Evolutionary conservation across 371 early-diverging fungal genomes (phyloP), one percentile per base, ranked within the genome.

Genomic region (Mucor velutinosus): DNA sequence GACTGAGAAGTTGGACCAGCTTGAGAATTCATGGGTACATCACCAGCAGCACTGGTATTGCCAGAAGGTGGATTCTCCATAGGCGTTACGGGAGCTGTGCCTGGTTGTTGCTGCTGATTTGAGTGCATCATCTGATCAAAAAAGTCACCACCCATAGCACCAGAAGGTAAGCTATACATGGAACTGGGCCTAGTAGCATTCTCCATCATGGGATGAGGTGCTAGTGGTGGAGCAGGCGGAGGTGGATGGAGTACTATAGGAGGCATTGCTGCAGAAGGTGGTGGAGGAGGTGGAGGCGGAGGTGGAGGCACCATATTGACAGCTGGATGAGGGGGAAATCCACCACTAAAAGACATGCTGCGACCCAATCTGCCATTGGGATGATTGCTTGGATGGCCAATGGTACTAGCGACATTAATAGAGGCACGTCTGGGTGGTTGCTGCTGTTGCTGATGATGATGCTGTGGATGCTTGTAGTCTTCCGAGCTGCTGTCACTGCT

Each of bases 191-290:
- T 57, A 27, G 32, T n/a, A 43, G 41, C 17, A 37, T 59, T 47
- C 14, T 64, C 60, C 53, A 69, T 45, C 55, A 43, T 62, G 12
- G 66, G 66, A 41, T 57, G 69, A 17, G 64, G 60, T 49, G 58
- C 53, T 21, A 55, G 55, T 12, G 51, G 62, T 14, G 62, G 51
- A 14, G 59, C 59, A 37, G 56, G 45, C n/a, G 58, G 58, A 12
- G 60, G 60, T 43, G 64, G 53, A 64, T 57, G 64, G 32, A 60
- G 35, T 1, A 66, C 29, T 12, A 60, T 66, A 3, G 58, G 63
- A 21, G 49, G 61, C n/a, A 32, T 23, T 47, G 17, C 17, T 12
- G 30, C 19, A 17, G 21, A 27, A n/a, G 49, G 21, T 19, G 62
- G 10, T 25, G 29, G 47, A 15, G 29, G 47, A n/a, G 55, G 67